phyloP scores from a whole-genome alignment of 495 filamentous ascomycete genomes.

The Rusavskia elegans region DNA sequence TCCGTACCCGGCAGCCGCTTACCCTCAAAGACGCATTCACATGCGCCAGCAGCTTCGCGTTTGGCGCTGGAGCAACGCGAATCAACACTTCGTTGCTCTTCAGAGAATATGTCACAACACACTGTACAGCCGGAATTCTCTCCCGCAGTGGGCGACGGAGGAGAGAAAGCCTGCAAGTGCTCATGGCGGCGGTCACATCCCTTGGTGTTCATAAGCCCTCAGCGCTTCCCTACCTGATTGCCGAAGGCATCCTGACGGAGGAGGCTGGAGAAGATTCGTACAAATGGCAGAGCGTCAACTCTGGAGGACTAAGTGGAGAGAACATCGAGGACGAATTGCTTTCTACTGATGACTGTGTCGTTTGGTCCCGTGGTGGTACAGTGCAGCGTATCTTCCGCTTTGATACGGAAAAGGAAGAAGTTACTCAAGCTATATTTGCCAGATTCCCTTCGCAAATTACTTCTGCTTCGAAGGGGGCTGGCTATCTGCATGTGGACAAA shows the following conservation, averaged over 20 bases:
- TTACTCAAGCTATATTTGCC: constrained; percentile 71
- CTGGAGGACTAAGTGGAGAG: constrained; percentile 26
- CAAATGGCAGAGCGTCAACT: constrained; percentile 46
- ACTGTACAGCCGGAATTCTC: background rate
- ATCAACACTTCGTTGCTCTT: background rate
- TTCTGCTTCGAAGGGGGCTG: background rate
- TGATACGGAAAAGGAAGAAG: constrained; percentile 68
- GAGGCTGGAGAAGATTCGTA: constrained; percentile 54
- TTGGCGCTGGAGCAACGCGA: background rate
- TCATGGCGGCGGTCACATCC: constrained; percentile 77
- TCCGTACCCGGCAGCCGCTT: no score
- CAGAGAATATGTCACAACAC: background rate
- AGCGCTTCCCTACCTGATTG: constrained; percentile 65
- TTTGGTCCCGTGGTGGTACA: constrained; percentile 80
- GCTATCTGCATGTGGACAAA: background rate
- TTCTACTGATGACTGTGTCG: constrained; percentile 63
- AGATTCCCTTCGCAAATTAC: constrained; percentile 38
- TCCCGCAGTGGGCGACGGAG: background rate
- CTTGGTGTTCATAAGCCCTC: constrained; percentile 78
- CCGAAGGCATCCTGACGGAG: constrained; percentile 58
- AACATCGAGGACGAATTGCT: constrained; percentile 66
- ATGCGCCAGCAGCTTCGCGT: no score
- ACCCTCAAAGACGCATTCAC: no score
- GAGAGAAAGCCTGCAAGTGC: background rate
- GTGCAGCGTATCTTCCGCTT: constrained; percentile 79